phyloP scores from a whole-genome alignment of 345 rosid genomes.

The Melastoma malabathricum region DNA sequence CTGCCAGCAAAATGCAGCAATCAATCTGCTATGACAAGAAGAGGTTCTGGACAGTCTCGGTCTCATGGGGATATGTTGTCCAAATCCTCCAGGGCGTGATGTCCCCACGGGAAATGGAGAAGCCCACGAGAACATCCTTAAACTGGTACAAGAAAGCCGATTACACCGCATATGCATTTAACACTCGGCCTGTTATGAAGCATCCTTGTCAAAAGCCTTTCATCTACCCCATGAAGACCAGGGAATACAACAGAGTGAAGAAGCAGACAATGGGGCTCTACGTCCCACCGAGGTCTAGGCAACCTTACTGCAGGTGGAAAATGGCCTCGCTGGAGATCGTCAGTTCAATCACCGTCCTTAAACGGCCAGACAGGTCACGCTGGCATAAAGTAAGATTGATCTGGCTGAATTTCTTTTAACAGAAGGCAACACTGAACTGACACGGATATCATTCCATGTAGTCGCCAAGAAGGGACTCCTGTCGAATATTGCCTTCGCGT shows the following conservation, averaged over 20 bases:
- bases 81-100: slow-evolving; percentile 41
- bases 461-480: slow-evolving; percentile 37
- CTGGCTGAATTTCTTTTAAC: neutral
- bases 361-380: slow-evolving; percentile 50
- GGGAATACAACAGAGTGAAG: slow-evolving; percentile 25
- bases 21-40: slow-evolving; percentile 36
- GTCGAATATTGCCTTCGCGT: slow-evolving; percentile 53
- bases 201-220: slow-evolving; percentile 45
- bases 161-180: slow-evolving; percentile 64
- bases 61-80: slow-evolving; percentile 81
- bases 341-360: slow-evolving; percentile 39
- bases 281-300: slow-evolving; percentile 16
- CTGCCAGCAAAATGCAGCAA: slow-evolving; percentile 58
- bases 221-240: slow-evolving; percentile 36
- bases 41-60: slow-evolving; percentile 56
- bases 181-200: slow-evolving; percentile 29
- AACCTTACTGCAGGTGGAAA: slow-evolving; percentile 57
- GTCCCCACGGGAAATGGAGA: slow-evolving; percentile 25
- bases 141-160: slow-evolving; percentile 46
- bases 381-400: slow-evolving; percentile 46
- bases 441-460: neutral
- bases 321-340: slow-evolving; percentile 48
- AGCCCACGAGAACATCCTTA: slow-evolving; percentile 61
- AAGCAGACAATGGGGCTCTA: slow-evolving; percentile 49
- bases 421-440: neutral